Evolutionary conservation across 177 flowering plant species (phyloP), one percentile per base, ranked within the genome.

Genomic region (Vitis hybrid): DNA sequence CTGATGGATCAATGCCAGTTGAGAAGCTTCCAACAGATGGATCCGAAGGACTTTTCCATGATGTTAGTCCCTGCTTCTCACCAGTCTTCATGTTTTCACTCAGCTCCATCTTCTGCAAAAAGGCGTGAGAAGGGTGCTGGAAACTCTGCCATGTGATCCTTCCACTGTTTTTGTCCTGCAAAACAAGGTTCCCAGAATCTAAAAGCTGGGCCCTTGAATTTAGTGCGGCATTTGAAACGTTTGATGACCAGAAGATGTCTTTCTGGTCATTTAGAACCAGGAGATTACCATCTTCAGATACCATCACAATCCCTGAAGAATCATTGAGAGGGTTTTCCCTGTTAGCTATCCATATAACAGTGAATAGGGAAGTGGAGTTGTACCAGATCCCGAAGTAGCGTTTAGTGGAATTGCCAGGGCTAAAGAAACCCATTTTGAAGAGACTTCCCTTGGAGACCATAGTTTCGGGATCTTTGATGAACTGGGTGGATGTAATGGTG

Each of bases 361-460:
- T 69, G 16, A n/a, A 21, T 11, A 1, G 27, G 30, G 58, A 46
- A 3, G 48, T 19, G 1, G 57, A 27, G 30, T 72, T 60, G 60
- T 76, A 80, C 73, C 80, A 76, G 11, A 82, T 81, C 11, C 83
- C 85, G n/a, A 78, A 70, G 60, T 80, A 83, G 5, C 85, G 82
- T 46, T 76, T 60, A 35, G 78, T 69, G 19, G 77, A 73, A 13
- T 69, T 73, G 13, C 4, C 24, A 1, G 85, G 87, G 69, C 72
- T 76, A 60, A 80, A 82, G 58, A 84, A 84, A 15, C 85, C 85
- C 13, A 84, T 56, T 49, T 70, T 70, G 71, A 79, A 85, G 16
- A 15, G 6, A 32, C 64, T 14, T 13, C 64, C 59, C 9, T 52
- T 57, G 9, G 88, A 82, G 12, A 65, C 54, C 19, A 82, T 18